Base-by-base conservation (phyloP, 1,284 basidiomycete genomes). In the Malassezia slooffiae region DNA sequence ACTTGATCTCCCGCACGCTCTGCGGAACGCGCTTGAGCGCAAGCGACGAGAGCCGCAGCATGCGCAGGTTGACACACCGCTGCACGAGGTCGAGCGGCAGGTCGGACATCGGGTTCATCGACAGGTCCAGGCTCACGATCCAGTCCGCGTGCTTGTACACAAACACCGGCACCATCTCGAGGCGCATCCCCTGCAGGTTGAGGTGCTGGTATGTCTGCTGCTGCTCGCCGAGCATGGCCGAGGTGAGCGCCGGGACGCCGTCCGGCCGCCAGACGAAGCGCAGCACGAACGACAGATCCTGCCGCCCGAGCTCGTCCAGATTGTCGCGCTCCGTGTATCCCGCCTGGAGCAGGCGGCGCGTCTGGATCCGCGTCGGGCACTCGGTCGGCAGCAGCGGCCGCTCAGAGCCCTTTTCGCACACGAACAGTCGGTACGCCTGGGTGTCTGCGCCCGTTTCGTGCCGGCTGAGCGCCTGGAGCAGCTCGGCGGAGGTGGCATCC, bases 21-120 rank as follows among this genome's bases (percentile, higher is more conserved):
- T 81, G 80, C 0, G 91, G 91, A 0, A 97, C 82, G 49, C 83
- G 81, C 73, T 95, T 96, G 74, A 95, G 82, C 11, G 86, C 85
- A 81, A 95, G 89, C 57, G 87, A 80, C n/a, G 83, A 83, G 42
- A 97, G 75, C 8, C 83, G 80, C 38, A 99, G 78, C 60, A 91
- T 88, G 38, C 82, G 81, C 22, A 99, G 76, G 5, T 75, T 79
- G 3, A 78, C 80, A 65, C 89, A 95, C 9, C 83, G 80, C 71
- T 96, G 86, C 39, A 95, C 83, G 68, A 99, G 97, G 72, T 97
- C 93, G 37, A 87, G 79, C 0, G 93, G 93, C 27, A 97, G 81
- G 69, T 97, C 91, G 41, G 90, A 79, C 78, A 93, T 88, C 1
- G 91, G 89, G 66, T 97, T 99, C 47, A 84, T 80, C 3, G 89